Conservation (phyloP, 2,329 filamentous ascomycete genomes). For the Aspergillus sclerotialis region DNA sequence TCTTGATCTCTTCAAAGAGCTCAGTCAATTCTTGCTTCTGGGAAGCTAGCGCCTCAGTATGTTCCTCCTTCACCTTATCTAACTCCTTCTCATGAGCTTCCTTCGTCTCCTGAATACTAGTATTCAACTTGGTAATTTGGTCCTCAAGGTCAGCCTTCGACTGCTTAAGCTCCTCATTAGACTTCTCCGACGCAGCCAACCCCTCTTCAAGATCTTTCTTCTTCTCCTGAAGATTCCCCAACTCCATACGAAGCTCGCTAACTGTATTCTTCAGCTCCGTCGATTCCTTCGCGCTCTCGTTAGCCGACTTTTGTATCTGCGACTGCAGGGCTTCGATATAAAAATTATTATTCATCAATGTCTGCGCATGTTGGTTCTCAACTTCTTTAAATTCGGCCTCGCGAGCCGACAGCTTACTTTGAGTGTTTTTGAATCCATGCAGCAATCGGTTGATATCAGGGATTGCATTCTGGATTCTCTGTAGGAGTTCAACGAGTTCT, state of each 20-base stretch:
- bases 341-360: slow-evolving; percentile 46
- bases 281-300: slow-evolving; percentile 45
- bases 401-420: slow-evolving; percentile 42
- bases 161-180: slow-evolving; percentile 38
- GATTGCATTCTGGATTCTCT: slow-evolving; percentile 40
- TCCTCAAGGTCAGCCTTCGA: slow-evolving; percentile 39
- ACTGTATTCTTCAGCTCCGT: slow-evolving; percentile 35
- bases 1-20: slow-evolving; percentile 41
- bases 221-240: slow-evolving; percentile 45
- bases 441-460: slow-evolving; percentile 40
- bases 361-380: slow-evolving; percentile 44
- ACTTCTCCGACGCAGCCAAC: slow-evolving; percentile 37
- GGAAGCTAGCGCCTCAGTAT: slow-evolving; percentile 25
- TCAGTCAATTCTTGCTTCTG: slow-evolving; percentile 43
- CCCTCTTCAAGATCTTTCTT: slow-evolving; percentile 45
- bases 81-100: slow-evolving; percentile 38
- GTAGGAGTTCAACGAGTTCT: slow-evolving; percentile 34
- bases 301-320: slow-evolving; percentile 43
- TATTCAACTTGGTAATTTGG: slow-evolving; percentile 31
- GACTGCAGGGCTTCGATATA: slow-evolving; percentile 47
- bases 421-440: slow-evolving; percentile 44
- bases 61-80: slow-evolving; percentile 25
- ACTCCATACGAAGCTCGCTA: slow-evolving; percentile 44
- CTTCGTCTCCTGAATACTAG: slow-evolving; percentile 32
- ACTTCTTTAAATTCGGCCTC: slow-evolving; percentile 45